phyloP scores from a whole-genome alignment of 441 rosid genomes.

The Eutrema salsugineum region DNA sequence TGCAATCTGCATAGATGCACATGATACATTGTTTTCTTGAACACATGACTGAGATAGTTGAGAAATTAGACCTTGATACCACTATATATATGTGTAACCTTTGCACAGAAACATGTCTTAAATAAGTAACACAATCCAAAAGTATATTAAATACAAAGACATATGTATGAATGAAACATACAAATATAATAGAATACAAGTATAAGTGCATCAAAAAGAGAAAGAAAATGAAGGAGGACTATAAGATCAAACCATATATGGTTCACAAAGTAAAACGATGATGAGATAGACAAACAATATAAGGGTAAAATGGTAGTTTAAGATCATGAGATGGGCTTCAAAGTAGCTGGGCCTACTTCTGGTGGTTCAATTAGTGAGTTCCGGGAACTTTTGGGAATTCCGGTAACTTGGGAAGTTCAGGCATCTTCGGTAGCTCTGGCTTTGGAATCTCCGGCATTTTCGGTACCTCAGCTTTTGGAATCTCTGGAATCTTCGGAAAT shows the following conservation, averaged over 20 bases:
- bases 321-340: background rate
- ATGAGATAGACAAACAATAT: background rate
- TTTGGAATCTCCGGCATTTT: conserved; percentile 27
- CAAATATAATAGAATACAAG: conserved; percentile 5
- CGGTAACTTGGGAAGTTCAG: conserved; percentile 29
- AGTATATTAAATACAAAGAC: conserved; percentile 12
- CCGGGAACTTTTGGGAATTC: conserved; percentile 27
- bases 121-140: conserved; percentile 3
- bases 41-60: background rate
- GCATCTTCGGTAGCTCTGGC: conserved; percentile 16
- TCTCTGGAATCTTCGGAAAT: background rate
- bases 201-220: background rate
- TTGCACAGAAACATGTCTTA: background rate
- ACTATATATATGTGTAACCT: background rate
- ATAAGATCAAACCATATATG: conserved; percentile 10
- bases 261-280: background rate
- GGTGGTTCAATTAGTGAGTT: background rate
- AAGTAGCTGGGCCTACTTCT: background rate
- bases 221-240: background rate
- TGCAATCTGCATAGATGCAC: background rate
- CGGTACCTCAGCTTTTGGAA: conserved; percentile 3
- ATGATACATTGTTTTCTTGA: background rate
- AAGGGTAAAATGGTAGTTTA: background rate
- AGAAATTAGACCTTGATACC: background rate
- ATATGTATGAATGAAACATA: conserved; percentile 6